phyloP scores from a whole-genome alignment of 2,329 filamentous ascomycete genomes.

The Ophiostoma novo-ulmi region DNA sequence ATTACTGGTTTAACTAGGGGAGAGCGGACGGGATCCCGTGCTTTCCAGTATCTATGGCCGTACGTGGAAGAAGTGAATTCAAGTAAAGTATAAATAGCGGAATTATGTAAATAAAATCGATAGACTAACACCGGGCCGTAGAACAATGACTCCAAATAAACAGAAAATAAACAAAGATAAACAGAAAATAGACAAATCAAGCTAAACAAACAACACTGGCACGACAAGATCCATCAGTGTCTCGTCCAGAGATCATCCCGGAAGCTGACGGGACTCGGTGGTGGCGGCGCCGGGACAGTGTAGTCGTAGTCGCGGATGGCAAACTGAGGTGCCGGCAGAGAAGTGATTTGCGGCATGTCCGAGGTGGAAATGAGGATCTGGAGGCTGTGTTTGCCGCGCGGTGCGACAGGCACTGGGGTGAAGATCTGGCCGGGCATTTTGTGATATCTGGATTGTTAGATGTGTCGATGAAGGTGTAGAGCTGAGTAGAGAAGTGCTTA shows the following conservation, averaged over 20 bases:
- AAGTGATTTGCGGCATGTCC: not conserved
- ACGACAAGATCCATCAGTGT: too few species aligned
- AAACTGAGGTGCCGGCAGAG: conserved; percentile 38
- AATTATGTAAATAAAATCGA: too few species aligned
- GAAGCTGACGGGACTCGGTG: conserved; percentile 60
- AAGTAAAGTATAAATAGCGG: too few species aligned
- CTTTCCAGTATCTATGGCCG: not conserved
- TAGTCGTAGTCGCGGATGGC: conserved; percentile 56
- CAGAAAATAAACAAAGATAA: too few species aligned
- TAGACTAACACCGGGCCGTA: too few species aligned
- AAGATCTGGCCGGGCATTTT: conserved; percentile 43
- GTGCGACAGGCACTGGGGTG: conserved; percentile 45
- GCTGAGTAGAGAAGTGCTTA: not conserved
- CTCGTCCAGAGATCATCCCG: conserved; percentile 39
- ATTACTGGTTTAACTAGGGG: not conserved
- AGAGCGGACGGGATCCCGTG: not conserved
- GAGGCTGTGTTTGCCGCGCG: conserved; percentile 41
- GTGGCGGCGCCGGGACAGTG: conserved; percentile 59
- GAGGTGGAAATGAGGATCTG: conserved; percentile 41
- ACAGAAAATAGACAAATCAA: too few species aligned
- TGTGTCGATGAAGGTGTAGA: too few species aligned
- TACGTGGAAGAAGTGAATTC: not conserved
- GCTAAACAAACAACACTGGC: too few species aligned
- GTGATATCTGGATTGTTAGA: not conserved
- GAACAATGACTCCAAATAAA: too few species aligned